Evolutionary conservation across 805 yeast species (phyloP), one percentile per base, ranked within the genome.

Genomic region (Starmerella vitae): DNA sequence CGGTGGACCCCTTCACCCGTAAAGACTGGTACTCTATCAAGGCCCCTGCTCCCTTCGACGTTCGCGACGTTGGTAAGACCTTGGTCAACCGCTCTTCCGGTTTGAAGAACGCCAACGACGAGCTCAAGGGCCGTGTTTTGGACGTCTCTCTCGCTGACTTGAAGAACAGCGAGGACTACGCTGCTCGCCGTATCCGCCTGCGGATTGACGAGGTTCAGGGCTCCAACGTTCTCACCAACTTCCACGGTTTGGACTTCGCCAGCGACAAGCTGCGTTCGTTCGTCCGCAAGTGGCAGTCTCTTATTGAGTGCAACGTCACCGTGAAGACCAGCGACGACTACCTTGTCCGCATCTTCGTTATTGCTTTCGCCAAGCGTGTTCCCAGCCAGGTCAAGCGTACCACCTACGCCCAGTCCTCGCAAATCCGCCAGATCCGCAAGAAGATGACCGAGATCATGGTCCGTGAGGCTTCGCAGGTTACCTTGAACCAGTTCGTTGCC

Each of bases 171-270:
- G 97, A 88, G 75, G 97, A 88, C 73, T 94, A 86, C 77, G 78
- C 96, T 53, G 80, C 78, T 83, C 88, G 93, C 78, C 85, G 88
- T 74, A 72, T 88, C 65, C 83, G 80, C 71, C 82, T 88, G 71
- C 85, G 96, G 74, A 94, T 88, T 59, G 97, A 86, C 63, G 97
- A 88, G 73, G 94, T 86, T 58, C 95, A 88, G 74, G 97, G 96
- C 72, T 83, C 84, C 74, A 85, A 86, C 79, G 76, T 86, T 64
- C 76, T 86, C 67, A 86, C 97, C 75, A 88, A 88, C 93, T 88
- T 86, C 93, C 96, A 86, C 76, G 97, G 97, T 63, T 70, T 88
- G 70, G 93, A 85, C 74, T 86, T 88, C 79, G 86, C 97, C 63
- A 74, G 93, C 54, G 96, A 86, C 74, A 88, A 88, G 76, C 74